Conservation (phyloP, 2,329 filamentous ascomycete genomes). For the Daldinia sp. region DNA sequence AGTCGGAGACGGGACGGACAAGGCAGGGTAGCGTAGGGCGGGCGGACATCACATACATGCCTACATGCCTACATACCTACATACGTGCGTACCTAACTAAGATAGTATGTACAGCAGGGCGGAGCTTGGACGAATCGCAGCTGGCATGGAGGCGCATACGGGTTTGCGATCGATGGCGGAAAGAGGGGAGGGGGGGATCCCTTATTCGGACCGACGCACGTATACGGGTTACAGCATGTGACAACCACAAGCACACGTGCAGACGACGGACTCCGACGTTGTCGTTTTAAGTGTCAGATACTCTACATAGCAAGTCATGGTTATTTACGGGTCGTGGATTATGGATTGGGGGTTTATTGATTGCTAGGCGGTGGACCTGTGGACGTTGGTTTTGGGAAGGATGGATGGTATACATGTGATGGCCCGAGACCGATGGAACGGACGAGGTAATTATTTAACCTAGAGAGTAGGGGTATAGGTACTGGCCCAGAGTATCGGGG, state of each 20-base stretch:
- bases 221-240: conserved; percentile 34
- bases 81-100: neutral
- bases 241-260: conserved; percentile 12
- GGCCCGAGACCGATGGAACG: neutral
- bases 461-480: too few relatives aligned
- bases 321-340: neutral
- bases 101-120: neutral
- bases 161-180: neutral
- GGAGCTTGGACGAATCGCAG: neutral
- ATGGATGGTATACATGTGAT: neutral
- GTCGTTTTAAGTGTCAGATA: too few relatives aligned
- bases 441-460: neutral
- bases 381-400: too few relatives aligned
- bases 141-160: neutral
- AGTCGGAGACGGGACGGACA: neutral
- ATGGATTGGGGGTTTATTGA: too few relatives aligned
- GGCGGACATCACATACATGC: neutral
- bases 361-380: too few relatives aligned
- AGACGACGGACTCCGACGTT: too few relatives aligned
- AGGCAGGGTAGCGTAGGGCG: neutral
- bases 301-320: too few relatives aligned
- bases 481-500: neutral
- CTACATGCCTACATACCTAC: neutral
- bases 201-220: conserved; percentile 20
- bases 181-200: neutral